These are phyloP conservation scores for Casaregolazyma suthepensis DNA, from an alignment of 1,139 yeast genomes.

Conservation along the genomic window DNA sequence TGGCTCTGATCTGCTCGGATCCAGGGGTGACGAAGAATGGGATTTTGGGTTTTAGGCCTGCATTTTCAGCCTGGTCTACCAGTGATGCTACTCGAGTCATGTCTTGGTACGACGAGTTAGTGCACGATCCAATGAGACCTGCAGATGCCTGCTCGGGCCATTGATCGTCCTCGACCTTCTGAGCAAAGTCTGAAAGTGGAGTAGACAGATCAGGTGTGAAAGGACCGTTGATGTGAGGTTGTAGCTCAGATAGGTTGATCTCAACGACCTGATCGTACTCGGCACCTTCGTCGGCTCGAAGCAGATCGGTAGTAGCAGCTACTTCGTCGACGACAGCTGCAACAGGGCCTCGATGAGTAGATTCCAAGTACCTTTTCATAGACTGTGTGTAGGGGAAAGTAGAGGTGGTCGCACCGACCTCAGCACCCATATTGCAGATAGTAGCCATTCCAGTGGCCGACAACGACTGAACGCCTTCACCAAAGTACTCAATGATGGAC, in stretches of 20 bases:
- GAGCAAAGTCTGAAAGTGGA: slow-evolving; percentile 80
- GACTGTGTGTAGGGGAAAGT: slow-evolving; percentile 95
- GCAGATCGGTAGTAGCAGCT: slow-evolving; percentile 41
- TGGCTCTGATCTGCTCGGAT: slow-evolving; percentile 98
- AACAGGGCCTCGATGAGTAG: slow-evolving; percentile 80
- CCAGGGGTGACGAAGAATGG: slow-evolving; percentile 97
- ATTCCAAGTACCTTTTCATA: slow-evolving; percentile 82
- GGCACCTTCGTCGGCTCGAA: slow-evolving; percentile 76
- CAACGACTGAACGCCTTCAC: slow-evolving; percentile 93
- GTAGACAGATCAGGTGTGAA: slow-evolving; percentile 98
- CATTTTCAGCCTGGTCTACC: slow-evolving; percentile 82
- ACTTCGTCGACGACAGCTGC: slow-evolving; percentile 75
- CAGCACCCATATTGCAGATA: slow-evolving; percentile 99
- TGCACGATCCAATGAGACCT: slow-evolving; percentile 98
- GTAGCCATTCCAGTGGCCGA: slow-evolving; percentile 99
- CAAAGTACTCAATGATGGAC: slow-evolving; percentile 93
- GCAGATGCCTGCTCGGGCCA: slow-evolving; percentile 95
- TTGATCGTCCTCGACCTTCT: slow-evolving; percentile 68
- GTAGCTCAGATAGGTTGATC: slow-evolving; percentile 86
- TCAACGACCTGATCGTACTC: slow-evolving; percentile 94
- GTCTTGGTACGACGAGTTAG: slow-evolving; percentile 98
- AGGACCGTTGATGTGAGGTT: slow-evolving; percentile 97
- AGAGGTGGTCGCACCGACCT: slow-evolving; percentile 98
- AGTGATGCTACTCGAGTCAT: slow-evolving; percentile 97
- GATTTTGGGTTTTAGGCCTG: slow-evolving; percentile 86